A percentile compares a stretch with the other conserved stretches of the same genome.
phyloP scores from a whole-genome alignment of 2,329 filamentous ascomycete species.

The Akanthomyces muscarius region DNA sequence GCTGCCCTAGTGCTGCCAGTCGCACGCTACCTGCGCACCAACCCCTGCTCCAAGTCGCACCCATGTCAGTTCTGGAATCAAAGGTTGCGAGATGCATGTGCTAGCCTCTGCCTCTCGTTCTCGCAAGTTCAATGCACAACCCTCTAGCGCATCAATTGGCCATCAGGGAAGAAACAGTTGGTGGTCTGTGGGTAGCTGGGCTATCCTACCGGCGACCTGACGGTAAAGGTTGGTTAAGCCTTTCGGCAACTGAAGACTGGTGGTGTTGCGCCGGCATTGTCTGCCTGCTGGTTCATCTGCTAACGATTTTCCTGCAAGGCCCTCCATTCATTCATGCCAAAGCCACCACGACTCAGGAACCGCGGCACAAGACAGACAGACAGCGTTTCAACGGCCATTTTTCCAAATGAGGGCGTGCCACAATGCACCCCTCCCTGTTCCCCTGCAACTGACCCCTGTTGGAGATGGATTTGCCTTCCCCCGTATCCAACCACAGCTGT shows the following conservation, averaged over 20 bases:
- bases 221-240: background rate
- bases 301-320: background rate
- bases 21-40: slow-evolving; percentile 2
- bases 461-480: background rate
- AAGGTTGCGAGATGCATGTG: slow-evolving; percentile 9
- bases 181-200: background rate
- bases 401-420: slow-evolving; percentile 11
- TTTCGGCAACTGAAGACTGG: background rate
- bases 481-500: background rate
- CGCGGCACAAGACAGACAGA: background rate
- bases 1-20: background rate
- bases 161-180: background rate
- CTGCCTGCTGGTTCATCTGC: background rate
- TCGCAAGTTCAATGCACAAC: background rate
- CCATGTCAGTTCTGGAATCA: background rate
- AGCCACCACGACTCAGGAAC: slow-evolving; percentile 14
- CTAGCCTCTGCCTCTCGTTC: background rate
- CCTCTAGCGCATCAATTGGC: background rate
- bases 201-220: background rate
- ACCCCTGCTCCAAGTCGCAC: background rate
- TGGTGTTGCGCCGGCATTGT: background rate
- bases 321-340: slow-evolving; percentile 7
- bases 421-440: background rate
- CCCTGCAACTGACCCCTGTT: slow-evolving; percentile 8
- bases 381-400: slow-evolving; percentile 5